Conservation (phyloP, 768 basidiomycete species). For the Kwoniella sp. region DNA sequence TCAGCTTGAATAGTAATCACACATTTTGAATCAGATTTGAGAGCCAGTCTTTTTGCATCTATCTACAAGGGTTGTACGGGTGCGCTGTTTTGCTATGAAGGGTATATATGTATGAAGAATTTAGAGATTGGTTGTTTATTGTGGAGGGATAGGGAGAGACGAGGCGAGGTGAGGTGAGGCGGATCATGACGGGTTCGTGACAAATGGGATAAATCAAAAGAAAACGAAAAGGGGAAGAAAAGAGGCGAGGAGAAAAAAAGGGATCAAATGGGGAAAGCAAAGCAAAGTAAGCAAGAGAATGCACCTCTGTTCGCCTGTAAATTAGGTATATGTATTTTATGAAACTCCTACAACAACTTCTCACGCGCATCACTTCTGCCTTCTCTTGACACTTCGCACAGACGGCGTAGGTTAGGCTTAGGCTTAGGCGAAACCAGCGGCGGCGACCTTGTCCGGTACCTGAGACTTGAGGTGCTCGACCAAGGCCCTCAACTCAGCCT, state of each 20-base stretch:
- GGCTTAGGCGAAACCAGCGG: slow-evolving; percentile 63
- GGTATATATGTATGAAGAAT: background rate
- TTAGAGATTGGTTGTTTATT: too few relatives aligned
- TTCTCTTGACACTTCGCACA: background rate
- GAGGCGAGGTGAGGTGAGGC: background rate
- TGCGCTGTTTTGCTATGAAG: background rate
- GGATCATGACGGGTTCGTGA: slow-evolving; percentile 7
- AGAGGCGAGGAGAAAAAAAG: background rate
- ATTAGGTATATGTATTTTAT: background rate
- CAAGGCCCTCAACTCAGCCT: slow-evolving; percentile 73
- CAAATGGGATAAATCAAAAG: background rate
- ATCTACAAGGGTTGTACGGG: slow-evolving; percentile 3
- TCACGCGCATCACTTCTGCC: background rate
- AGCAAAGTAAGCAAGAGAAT: background rate
- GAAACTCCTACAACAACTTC: background rate
- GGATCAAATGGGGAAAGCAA: background rate
- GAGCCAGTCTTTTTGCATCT: slow-evolving; percentile 1
- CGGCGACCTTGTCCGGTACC: slow-evolving; percentile 76
- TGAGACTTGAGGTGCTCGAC: slow-evolving; percentile 71
- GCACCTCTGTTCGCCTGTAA: background rate
- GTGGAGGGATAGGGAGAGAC: too few relatives aligned
- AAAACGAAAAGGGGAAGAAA: background rate
- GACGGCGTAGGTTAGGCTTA: too few relatives aligned
- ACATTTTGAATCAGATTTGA: too few relatives aligned
- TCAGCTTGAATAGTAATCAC: too few relatives aligned